These are phyloP conservation scores for Aureobasidium sp. DNA, from an alignment of 2,329 filamentous ascomycete genomes.

Conservation along the genomic window DNA sequence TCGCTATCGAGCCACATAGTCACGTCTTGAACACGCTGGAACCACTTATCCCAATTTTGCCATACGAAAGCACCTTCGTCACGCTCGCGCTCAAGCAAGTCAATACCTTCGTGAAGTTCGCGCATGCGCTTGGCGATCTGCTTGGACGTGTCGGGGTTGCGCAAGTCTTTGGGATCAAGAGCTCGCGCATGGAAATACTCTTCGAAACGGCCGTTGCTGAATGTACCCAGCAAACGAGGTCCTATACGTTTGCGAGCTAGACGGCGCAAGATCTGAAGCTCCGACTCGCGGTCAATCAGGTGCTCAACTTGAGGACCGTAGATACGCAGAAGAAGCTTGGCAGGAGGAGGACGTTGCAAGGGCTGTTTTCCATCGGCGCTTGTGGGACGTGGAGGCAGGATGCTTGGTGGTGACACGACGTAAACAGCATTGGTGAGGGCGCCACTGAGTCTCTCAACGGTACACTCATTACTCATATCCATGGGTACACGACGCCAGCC, in stretches of 20 bases:
- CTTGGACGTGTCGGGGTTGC: conserved; percentile 72
- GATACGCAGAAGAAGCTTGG: conserved; percentile 79
- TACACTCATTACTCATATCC: conserved; percentile 60
- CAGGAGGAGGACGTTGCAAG: conserved; percentile 33
- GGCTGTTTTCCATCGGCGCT: conserved; percentile 29
- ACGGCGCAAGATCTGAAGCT: conserved; percentile 76
- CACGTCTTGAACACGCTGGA: conserved; percentile 58
- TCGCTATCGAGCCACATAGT: conserved; percentile 55
- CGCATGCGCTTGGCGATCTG: conserved; percentile 97
- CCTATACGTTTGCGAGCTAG: conserved; percentile 90
- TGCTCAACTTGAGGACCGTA: conserved; percentile 95
- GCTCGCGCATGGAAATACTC: conserved; percentile 84
- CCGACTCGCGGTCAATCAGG: conserved; percentile 86
- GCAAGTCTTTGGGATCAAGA: conserved; percentile 68
- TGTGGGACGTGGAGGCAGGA: conserved; percentile 40
- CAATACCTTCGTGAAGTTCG: conserved; percentile 89
- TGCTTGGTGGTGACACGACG: conserved; percentile 73
- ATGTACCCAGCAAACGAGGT: conserved; percentile 82
- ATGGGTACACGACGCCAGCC: conserved; percentile 82
- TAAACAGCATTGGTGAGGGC: conserved; percentile 96
- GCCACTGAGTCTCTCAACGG: conserved; percentile 73
- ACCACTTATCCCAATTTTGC: conserved; percentile 93
- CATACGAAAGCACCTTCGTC: conserved; percentile 76
- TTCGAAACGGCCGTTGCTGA: conserved; percentile 91
- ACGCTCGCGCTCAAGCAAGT: conserved; percentile 70